A percentile compares a stretch with the other conserved stretches of the same genome.
Evolutionary conservation across 2,329 filamentous ascomycete genomes (phyloP).

Genomic region (Aspergillus unguis): DNA sequence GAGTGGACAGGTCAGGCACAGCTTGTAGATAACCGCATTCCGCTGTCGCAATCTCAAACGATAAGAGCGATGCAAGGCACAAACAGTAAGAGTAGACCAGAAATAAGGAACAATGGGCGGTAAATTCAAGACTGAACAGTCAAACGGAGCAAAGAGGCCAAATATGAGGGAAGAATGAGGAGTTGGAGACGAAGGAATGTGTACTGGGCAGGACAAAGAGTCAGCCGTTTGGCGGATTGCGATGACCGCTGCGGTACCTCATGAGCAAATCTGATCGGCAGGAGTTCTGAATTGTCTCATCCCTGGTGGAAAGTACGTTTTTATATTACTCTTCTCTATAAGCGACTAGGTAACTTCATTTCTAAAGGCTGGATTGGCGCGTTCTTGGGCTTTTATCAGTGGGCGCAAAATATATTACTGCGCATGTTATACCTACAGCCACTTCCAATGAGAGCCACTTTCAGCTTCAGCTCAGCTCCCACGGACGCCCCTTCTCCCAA

Average conservation of each 20-base stretch:
- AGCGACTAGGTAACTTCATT: background rate
- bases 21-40: slow-evolving; percentile 13
- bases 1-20: slow-evolving; percentile 3
- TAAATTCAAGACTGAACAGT: background rate
- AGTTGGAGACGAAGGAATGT: background rate
- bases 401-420: background rate
- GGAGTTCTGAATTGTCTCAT: background rate
- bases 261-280: slow-evolving; percentile 1
- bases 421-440: background rate
- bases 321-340: background rate
- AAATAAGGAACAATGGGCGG: background rate
- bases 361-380: background rate
- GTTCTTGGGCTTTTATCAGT: background rate
- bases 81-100: background rate
- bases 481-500: background rate
- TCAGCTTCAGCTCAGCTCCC: slow-evolving; percentile 1
- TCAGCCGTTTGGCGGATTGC: background rate
- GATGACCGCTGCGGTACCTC: background rate
- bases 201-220: slow-evolving; percentile 1
- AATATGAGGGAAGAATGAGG: background rate
- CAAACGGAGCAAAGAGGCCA: background rate
- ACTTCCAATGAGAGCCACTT: background rate
- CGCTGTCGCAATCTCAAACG: slow-evolving; percentile 14
- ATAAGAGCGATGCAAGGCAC: background rate
- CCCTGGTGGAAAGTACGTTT: background rate